Conservation (phyloP, 805 yeast species). For the Monosporozyma aerobia region DNA sequence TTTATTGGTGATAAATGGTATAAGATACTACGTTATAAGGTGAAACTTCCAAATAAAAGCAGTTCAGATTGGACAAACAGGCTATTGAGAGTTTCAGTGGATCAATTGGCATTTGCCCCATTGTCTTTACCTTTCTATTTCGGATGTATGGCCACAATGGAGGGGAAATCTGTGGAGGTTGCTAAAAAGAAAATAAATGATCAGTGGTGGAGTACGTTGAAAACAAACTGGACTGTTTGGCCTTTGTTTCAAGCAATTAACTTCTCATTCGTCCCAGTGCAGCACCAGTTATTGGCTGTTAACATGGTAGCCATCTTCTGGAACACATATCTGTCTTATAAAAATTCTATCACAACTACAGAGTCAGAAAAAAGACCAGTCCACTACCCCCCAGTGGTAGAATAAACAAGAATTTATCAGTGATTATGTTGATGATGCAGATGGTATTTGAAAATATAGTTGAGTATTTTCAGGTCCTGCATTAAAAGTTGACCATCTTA, state of each 20-base stretch:
- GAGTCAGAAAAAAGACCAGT: conserved; percentile 22
- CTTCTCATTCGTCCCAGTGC: conserved; percentile 66
- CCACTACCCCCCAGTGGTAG: conserved; percentile 34
- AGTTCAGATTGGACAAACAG: conserved; percentile 29
- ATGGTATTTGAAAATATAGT: too few species aligned
- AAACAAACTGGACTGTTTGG: conserved; percentile 82
- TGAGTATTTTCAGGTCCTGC: too few species aligned
- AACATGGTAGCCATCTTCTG: conserved; percentile 68
- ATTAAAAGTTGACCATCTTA: too few species aligned
- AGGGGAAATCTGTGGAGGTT: conserved; percentile 36
- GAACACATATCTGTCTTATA: conserved; percentile 69
- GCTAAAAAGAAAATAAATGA: conserved; percentile 36
- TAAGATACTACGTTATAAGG: conserved; percentile 35
- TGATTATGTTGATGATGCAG: too few species aligned
- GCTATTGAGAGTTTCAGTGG: conserved; percentile 47
- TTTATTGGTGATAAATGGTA: conserved; percentile 73
- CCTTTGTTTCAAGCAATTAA: conserved; percentile 76
- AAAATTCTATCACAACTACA: conserved; percentile 36
- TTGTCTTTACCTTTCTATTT: conserved; percentile 65
- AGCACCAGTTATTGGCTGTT: conserved; percentile 57
- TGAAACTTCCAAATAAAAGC: conserved; percentile 32
- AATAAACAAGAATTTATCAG: conserved; percentile 12
- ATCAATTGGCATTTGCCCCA: conserved; percentile 75
- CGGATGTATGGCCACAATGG: conserved; percentile 57
- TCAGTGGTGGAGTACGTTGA: conserved; percentile 59